Conservation (phyloP, 1,284 basidiomycete species). For the Ustilago vetiveriae region DNA sequence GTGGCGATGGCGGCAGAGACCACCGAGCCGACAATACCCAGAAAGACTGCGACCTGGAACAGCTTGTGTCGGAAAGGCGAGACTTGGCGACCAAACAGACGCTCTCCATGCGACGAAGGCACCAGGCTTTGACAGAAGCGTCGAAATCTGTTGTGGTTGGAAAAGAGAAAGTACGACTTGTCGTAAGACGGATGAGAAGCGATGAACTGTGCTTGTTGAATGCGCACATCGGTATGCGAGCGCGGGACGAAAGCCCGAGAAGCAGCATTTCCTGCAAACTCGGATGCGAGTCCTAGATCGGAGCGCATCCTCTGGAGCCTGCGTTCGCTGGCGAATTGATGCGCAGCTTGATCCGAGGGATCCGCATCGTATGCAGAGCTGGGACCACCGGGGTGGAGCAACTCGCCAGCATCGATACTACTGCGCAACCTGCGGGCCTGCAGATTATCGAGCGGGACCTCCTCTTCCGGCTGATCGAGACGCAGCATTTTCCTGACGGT, state of each 20-base stretch:
- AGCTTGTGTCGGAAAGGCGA: slow-evolving; percentile 73
- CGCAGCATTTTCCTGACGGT: slow-evolving; percentile 53
- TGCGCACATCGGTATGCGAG: slow-evolving; percentile 76
- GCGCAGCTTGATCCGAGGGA: slow-evolving; percentile 60
- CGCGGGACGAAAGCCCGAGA: slow-evolving; percentile 58
- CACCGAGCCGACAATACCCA: slow-evolving; percentile 84
- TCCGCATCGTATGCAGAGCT: slow-evolving; percentile 33
- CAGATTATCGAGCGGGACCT: slow-evolving; percentile 73
- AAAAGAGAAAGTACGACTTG: slow-evolving; percentile 87
- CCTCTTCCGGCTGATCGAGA: slow-evolving; percentile 73
- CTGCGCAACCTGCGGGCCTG: slow-evolving; percentile 50
- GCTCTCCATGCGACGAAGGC: slow-evolving; percentile 80
- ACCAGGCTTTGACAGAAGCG: slow-evolving; percentile 85
- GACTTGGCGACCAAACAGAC: slow-evolving; percentile 71
- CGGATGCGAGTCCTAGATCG: slow-evolving; percentile 56
- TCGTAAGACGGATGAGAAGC: slow-evolving; percentile 89
- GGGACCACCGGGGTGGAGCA: slow-evolving; percentile 20
- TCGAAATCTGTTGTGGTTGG: slow-evolving; percentile 81
- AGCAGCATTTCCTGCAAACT: slow-evolving; percentile 28
- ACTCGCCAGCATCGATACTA: slow-evolving; percentile 48
- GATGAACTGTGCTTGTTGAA: slow-evolving; percentile 87
- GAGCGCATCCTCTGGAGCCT: slow-evolving; percentile 70
- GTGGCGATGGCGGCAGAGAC: slow-evolving; percentile 86
- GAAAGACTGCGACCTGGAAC: slow-evolving; percentile 80
- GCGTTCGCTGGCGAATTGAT: slow-evolving; percentile 74